Conservation (phyloP, 345 rosid species). For the Geranium brycei region DNA sequence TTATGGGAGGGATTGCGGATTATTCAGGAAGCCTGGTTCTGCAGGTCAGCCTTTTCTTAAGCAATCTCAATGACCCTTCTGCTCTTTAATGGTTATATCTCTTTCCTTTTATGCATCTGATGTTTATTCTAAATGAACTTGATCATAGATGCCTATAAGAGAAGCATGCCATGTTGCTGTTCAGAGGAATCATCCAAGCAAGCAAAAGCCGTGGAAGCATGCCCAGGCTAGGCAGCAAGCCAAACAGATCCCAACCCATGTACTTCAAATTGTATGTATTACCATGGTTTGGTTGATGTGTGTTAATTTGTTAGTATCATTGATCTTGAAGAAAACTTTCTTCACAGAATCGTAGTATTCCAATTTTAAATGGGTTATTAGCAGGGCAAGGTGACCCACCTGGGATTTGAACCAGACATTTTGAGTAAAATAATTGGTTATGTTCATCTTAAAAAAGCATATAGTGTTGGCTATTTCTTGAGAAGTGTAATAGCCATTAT, state of each 20-base stretch:
- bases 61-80: neutral
- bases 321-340: no score
- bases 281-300: neutral
- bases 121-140: neutral
- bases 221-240: constrained; percentile 77
- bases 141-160: constrained; percentile 76
- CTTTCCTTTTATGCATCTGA: neutral
- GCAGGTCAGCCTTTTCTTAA: constrained; percentile 49
- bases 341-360: no score
- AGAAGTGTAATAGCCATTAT: neutral
- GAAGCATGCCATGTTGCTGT: constrained; percentile 98
- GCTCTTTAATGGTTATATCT: no score
- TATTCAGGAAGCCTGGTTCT: constrained; percentile 96
- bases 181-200: constrained; percentile 75
- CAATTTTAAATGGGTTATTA: no score
- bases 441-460: neutral
- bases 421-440: no score
- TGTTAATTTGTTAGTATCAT: neutral
- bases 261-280: constrained; percentile 75
- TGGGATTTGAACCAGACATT: no score
- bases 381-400: no score
- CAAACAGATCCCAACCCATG: constrained; percentile 61
- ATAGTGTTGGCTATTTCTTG: neutral
- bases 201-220: constrained; percentile 96
- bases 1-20: constrained; percentile 99